A percentile compares a stretch with the other conserved stretches of the same genome.
These are phyloP conservation scores for Trifolium subterraneum DNA, from an alignment of 306 rosid species.

Conservation along the genomic window DNA sequence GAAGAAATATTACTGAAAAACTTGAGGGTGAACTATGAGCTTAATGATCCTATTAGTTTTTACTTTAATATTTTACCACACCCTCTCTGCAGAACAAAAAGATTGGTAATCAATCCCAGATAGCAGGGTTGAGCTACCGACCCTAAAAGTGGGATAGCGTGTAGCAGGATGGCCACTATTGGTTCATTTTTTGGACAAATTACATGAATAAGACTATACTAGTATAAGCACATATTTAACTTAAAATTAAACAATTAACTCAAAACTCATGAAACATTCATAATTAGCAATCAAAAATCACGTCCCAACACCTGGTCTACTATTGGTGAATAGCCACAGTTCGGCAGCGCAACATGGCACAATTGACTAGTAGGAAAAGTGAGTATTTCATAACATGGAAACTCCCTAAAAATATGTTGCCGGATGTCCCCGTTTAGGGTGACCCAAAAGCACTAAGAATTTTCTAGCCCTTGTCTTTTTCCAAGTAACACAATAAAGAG, in stretches of 20 bases:
- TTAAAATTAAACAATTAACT: not conserved
- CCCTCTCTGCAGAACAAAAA: no score
- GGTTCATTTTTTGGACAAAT: not conserved
- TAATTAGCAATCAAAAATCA: not conserved
- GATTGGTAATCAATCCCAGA: no score
- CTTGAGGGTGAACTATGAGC: constrained; percentile 4
- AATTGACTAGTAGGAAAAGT: not conserved
- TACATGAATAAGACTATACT: not conserved
- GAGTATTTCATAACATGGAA: not conserved
- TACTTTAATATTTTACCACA: not conserved
- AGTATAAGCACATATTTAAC: not conserved
- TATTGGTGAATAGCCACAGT: not conserved
- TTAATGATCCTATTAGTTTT: not conserved
- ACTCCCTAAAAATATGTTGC: not conserved
- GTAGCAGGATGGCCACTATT: not conserved
- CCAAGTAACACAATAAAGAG: constrained; percentile 16
- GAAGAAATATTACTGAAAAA: constrained; percentile 5
- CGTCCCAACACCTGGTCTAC: not conserved
- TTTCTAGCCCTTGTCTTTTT: constrained; percentile 19
- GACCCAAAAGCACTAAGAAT: constrained; percentile 12
- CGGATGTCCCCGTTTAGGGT: not conserved
- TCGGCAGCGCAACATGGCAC: not conserved
- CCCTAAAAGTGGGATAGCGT: no score
- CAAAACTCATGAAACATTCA: not conserved
- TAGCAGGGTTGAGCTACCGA: no score